Base-by-base conservation (phyloP, 306 rosid species). In the Senna siamea region DNA sequence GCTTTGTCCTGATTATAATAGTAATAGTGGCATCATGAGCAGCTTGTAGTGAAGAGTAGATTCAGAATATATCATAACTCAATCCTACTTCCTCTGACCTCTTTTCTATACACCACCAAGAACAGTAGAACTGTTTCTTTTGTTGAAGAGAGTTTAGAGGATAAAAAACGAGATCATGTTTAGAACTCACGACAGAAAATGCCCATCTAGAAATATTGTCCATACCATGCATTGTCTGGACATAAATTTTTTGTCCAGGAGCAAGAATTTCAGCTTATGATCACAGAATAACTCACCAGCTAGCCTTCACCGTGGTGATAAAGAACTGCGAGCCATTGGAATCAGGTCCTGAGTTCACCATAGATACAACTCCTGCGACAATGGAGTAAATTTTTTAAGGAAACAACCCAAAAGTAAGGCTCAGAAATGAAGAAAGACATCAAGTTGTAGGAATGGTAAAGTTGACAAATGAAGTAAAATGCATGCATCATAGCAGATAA, bases 301-400 rank as follows among this genome's bases (percentile, higher is more conserved):
- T 85, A 48, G 97, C 89, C 79, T 92, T 92, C 69, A 89, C 88
- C 23, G 93, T 86, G 74, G 96, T 92, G 56, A 92, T 80, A 66
- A 88, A 92, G 84, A 92, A 92, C 77, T 92, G 97, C 15, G 97
- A 88, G 68, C 97, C 97, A 79, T 92, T 92, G 70, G 97, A 88
- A 79, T 92, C 82, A 40, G 97, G 88, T 75, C 97, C 97, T 15
- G 96, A 74, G 71, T 92, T 92, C 30, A 91, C 97, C 97, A 89
- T 92, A 41, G 97, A 85, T 17, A 92, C 93, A 58, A 82, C 82
- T 19, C 97, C 97, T 92, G 68, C 62, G 77, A 69, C 66, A 83
- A 23, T 61, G 66, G 10, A 63, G 61, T 35, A 44, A n/a, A 17
- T 11, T 64, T 76, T 53, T 35, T 56, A 70, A 37, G 54, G 58